phyloP scores from a whole-genome alignment of 2,329 filamentous ascomycete genomes.

The Monosporascus sp. region DNA sequence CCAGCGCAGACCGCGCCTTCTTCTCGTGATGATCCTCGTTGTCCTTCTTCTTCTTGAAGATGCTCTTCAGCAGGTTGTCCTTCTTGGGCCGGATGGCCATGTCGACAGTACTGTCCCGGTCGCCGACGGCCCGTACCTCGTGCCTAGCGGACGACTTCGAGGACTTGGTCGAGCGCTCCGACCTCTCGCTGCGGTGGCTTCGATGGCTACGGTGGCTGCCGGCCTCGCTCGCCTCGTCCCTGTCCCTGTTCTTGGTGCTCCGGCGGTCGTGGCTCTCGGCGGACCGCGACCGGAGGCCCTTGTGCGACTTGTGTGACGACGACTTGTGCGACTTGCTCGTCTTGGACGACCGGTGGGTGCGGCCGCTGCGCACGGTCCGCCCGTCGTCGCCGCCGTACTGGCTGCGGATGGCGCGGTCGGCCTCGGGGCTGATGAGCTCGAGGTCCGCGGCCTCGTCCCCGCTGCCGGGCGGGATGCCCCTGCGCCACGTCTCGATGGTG shows the following conservation, averaged over 20 bases:
- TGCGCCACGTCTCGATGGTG: conserved; percentile 53
- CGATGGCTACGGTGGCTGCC: conserved; percentile 28
- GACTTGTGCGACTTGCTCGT: conserved; percentile 21
- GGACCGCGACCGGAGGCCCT: conserved; percentile 11
- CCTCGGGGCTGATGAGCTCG: conserved; percentile 54
- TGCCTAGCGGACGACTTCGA: conserved; percentile 21
- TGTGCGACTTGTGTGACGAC: conserved; percentile 22
- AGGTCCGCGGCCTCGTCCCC: conserved; percentile 45
- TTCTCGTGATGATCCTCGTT: conserved; percentile 6
- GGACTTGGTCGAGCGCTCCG: conserved; percentile 26
- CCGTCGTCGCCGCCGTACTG: conserved; percentile 38
- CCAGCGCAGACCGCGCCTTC: conserved; percentile 11
- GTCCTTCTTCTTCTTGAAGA: conserved; percentile 55
- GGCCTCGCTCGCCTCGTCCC: conserved; percentile 30
- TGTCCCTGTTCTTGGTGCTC: conserved; percentile 24
- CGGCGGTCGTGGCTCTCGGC: conserved; percentile 9
- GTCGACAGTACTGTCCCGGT: conserved; percentile 31
- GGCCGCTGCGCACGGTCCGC: conserved; percentile 21
- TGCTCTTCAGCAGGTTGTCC: conserved; percentile 52
- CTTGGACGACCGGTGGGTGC: conserved; percentile 24
- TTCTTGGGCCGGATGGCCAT: conserved; percentile 39
- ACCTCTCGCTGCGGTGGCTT: conserved; percentile 27
- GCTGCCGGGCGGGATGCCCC: conserved; percentile 47
- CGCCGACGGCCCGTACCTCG: conserved; percentile 29
- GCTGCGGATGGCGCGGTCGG: conserved; percentile 40